Evolutionary conservation across 2,329 filamentous ascomycete species (phyloP).

Genomic region (Phoma herbarum): DNA sequence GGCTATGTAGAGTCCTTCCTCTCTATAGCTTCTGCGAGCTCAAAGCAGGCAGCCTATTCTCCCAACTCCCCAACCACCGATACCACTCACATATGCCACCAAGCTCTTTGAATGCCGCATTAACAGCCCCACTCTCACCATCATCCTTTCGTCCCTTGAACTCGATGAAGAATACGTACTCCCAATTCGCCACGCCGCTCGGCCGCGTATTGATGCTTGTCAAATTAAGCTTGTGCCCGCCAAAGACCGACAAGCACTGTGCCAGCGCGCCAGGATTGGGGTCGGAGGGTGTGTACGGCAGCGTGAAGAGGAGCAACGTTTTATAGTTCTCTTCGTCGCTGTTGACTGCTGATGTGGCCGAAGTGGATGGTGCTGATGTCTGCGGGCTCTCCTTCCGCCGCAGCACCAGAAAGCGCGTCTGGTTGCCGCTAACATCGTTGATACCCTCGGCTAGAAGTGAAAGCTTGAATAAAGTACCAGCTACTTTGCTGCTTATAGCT

Average conservation of each 20-base stretch:
- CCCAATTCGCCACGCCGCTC: constrained; percentile 77
- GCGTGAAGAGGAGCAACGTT: constrained; percentile 79
- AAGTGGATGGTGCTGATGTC: neutral
- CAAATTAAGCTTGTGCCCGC: constrained; percentile 75
- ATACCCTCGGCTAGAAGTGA: constrained; percentile 74
- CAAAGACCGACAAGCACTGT: constrained; percentile 81
- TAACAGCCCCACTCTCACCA: constrained; percentile 65
- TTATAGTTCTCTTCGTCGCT: constrained; percentile 58
- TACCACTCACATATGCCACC: constrained; percentile 66
- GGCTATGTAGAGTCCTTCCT: no score
- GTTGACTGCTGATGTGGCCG: neutral
- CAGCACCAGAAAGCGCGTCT: constrained; percentile 80
- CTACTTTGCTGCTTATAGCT: constrained; percentile 79
- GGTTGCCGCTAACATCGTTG: constrained; percentile 78
- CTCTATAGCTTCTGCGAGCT: neutral
- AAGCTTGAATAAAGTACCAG: constrained; percentile 73
- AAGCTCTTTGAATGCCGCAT: constrained; percentile 68
- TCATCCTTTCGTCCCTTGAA: constrained; percentile 74
- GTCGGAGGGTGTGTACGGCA: constrained; percentile 82
- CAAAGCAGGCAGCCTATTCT: constrained; percentile 5
- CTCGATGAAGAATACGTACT: constrained; percentile 96
- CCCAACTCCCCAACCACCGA: constrained; percentile 76
- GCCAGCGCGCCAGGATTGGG: constrained; percentile 81
- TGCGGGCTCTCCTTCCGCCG: constrained; percentile 37
- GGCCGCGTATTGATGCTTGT: constrained; percentile 91